Evolutionary conservation across 1,284 basidiomycete genomes (phyloP).

Genomic region (Melampsora abietis-canadensis): DNA sequence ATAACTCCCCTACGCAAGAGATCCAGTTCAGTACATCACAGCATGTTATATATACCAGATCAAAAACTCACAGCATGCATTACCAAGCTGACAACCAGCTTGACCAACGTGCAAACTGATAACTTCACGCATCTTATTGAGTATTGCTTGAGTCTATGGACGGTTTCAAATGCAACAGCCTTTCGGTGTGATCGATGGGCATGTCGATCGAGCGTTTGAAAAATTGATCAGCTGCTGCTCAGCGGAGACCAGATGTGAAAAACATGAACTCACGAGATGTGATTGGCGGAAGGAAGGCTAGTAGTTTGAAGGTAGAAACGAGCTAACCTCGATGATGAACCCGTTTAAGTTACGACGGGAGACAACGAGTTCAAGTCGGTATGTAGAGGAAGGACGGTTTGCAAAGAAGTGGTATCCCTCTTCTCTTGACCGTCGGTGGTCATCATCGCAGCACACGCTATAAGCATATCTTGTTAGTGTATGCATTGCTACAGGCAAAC

Average conservation of each 20-base stretch:
- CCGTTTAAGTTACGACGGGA: slow-evolving; percentile 43
- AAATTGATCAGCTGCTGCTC: neutral
- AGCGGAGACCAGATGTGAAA: neutral
- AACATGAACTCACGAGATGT: no score
- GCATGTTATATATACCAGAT: neutral
- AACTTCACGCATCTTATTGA: slow-evolving; percentile 58
- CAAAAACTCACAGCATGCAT: slow-evolving; percentile 25
- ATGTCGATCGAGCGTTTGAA: neutral
- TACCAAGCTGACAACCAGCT: slow-evolving; percentile 75
- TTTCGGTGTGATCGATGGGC: neutral
- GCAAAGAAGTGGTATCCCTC: no score
- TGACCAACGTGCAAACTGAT: slow-evolving; percentile 92
- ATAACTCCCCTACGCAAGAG: slow-evolving; percentile 20
- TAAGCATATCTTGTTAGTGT: no score
- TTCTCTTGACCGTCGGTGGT: no score
- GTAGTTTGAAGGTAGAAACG: neutral
- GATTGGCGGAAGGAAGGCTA: neutral
- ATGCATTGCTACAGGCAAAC: no score
- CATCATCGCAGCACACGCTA: no score
- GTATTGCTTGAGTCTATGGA: neutral
- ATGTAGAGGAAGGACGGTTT: no score
- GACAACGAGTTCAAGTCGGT: neutral
- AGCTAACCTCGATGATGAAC: neutral
- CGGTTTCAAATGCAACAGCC: no score
- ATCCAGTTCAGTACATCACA: neutral